phyloP scores from a whole-genome alignment of 2,329 filamentous ascomycete species.

The Rasamsonia emersonii region DNA sequence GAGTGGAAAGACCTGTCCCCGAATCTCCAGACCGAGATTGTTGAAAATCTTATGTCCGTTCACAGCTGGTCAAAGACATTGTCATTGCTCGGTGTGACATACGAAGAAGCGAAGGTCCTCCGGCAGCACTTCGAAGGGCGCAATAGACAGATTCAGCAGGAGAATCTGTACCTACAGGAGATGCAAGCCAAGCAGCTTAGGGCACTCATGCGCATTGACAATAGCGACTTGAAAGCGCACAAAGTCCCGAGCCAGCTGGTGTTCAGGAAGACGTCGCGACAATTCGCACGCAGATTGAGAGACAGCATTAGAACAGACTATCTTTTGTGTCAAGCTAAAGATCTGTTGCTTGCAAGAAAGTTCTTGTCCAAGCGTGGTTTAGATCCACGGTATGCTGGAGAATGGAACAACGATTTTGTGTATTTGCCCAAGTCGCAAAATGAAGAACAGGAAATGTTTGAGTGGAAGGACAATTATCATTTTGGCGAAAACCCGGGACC shows the following conservation, averaged over 20 bases:
- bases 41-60: slow-evolving; percentile 20
- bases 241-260: slow-evolving; percentile 19
- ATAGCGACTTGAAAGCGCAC: slow-evolving; percentile 17
- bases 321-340: slow-evolving; percentile 19
- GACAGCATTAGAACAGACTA: slow-evolving; percentile 13
- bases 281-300: slow-evolving; percentile 11
- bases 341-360: slow-evolving; percentile 22
- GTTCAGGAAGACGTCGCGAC: slow-evolving; percentile 17
- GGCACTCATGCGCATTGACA: slow-evolving; percentile 23
- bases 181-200: slow-evolving; percentile 28
- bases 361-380: slow-evolving; percentile 23
- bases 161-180: slow-evolving; percentile 19
- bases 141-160: slow-evolving; percentile 19
- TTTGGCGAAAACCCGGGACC: too few relatives aligned
- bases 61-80: slow-evolving; percentile 15
- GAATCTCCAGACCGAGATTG: slow-evolving; percentile 27
- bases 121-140: slow-evolving; percentile 11
- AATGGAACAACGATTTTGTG: slow-evolving; percentile 24
- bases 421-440: too few relatives aligned
- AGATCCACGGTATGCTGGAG: slow-evolving; percentile 20
- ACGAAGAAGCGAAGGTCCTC: slow-evolving; percentile 15
- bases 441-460: background rate
- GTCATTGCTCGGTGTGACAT: slow-evolving; percentile 17
- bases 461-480: too few relatives aligned
- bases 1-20: slow-evolving; percentile 25